Evolutionary conservation across 2,329 filamentous ascomycete species (phyloP), one percentile per base, ranked within the genome.

Genomic region (Cercospora sp.): DNA sequence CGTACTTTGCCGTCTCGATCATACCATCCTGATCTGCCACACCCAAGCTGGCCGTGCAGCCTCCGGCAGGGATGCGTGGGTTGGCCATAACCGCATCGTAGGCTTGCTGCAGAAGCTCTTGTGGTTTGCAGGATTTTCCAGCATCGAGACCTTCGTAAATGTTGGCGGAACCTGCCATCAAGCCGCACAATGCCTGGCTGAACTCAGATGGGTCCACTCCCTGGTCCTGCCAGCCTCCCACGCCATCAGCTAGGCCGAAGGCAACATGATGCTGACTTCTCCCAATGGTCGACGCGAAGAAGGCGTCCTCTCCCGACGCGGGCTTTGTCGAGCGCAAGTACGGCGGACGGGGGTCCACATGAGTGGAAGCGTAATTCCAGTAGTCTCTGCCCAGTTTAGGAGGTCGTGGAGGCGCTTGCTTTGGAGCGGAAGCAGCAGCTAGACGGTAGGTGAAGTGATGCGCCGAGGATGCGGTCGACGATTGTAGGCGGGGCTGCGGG

Each of bases 141-240:
- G 68, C 63, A 45, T 73, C 71, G 9, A 73, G 55, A 3, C 73
- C 76, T 53, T 76, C 87, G 61, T 89, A 85, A 21, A 75, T 70
- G 32, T 77, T 72, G 24, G 76, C 76, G 6, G 76, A 73, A 8
- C 76, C 77, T 2, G 93, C 92, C 93, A 98, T 98, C 80, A 97
- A 91, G 74, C 93, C 90, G 84, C 95, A 98, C 69, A 99, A 84
- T 49, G 91, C 92, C 79, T 98, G 94, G 3, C 94, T 95, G 80
- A 98, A 98, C 80, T 97, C 92, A 30, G 93, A 93, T 8, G 95
- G 94, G 77, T 99, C 94, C 63, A 99, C 90, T 55, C 93, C 93
- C 45, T 91, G 94, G 74, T 97, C 92, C 71, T 91, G 88, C 94
- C 95, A 99, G 40, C 95, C 95, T 59, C 95, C 95, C 0, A 99